Conservation (phyloP, 108 stramenopile genomes). For the Aurantiochytrium sp. region DNA sequence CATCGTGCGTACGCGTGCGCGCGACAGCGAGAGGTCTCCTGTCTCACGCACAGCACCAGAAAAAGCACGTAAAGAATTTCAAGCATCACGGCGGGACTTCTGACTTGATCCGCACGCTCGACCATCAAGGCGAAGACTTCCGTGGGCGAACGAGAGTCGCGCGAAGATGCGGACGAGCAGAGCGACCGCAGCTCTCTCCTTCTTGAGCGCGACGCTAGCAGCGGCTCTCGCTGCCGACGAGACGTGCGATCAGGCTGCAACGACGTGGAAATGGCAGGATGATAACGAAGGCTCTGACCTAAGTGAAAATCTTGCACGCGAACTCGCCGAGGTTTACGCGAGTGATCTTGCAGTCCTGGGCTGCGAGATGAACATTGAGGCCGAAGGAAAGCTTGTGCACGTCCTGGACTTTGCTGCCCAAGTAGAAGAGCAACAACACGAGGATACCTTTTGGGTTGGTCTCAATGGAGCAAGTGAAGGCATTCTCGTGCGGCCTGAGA, state of each 20-base stretch:
- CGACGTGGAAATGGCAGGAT: not conserved
- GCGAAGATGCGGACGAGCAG: too few relatives aligned
- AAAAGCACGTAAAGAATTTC: too few relatives aligned
- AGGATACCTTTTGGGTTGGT: not conserved
- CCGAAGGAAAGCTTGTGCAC: not conserved
- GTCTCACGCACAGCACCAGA: too few relatives aligned
- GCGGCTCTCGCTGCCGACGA: too few relatives aligned
- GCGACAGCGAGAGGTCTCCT: too few relatives aligned
- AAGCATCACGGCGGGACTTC: too few relatives aligned
- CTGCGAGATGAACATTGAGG: not conserved
- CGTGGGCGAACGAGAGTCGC: too few relatives aligned
- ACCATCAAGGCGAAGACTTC: too few relatives aligned
- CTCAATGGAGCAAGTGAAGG: not conserved
- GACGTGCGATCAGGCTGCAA: not conserved
- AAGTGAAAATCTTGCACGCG: not conserved
- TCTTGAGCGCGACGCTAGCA: too few relatives aligned
- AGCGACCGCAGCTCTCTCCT: too few relatives aligned
- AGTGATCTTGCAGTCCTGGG: not conserved
- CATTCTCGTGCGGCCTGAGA: not conserved
- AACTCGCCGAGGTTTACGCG: not conserved
- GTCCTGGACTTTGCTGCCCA: not conserved
- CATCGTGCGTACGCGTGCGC: too few relatives aligned
- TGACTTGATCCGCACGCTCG: too few relatives aligned
- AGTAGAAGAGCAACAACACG: not conserved
- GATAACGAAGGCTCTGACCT: not conserved